Conservation (phyloP, 2,329 filamentous ascomycete species). For the Aspergillus piperis region DNA sequence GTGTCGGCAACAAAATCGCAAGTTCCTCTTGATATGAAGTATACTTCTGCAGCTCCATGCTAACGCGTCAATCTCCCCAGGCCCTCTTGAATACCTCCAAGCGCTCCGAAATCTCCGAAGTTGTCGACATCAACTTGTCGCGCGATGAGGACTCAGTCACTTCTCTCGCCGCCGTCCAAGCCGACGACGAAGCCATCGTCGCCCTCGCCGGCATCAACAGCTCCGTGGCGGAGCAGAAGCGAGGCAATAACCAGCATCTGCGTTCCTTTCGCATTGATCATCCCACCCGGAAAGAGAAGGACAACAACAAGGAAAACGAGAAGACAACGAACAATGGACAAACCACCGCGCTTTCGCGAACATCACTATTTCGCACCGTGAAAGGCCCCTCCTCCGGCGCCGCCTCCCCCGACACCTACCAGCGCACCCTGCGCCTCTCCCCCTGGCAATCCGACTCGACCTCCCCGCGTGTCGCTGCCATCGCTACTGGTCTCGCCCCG, state of each 20-base stretch:
- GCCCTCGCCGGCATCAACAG: slow-evolving; percentile 83
- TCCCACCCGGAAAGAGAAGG: slow-evolving; percentile 47
- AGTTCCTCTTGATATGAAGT: slow-evolving; percentile 28
- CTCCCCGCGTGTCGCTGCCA: slow-evolving; percentile 69
- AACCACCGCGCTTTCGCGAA: slow-evolving; percentile 52
- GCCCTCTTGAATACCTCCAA: slow-evolving; percentile 70
- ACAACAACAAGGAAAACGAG: slow-evolving; percentile 21
- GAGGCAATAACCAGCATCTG: slow-evolving; percentile 81
- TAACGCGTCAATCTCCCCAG: slow-evolving; percentile 43
- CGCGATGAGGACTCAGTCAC: slow-evolving; percentile 87
- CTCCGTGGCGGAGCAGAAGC: slow-evolving; percentile 67
- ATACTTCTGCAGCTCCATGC: background rate
- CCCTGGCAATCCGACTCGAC: slow-evolving; percentile 53
- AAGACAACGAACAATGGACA: slow-evolving; percentile 25
- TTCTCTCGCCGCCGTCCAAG: slow-evolving; percentile 71
- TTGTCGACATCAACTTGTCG: slow-evolving; percentile 74
- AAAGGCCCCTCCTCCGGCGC: slow-evolving; percentile 32
- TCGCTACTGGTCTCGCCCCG: slow-evolving; percentile 75
- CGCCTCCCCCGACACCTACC: slow-evolving; percentile 56
- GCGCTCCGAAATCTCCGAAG: slow-evolving; percentile 63
- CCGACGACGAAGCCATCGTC: slow-evolving; percentile 53
- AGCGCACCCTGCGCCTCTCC: slow-evolving; percentile 60
- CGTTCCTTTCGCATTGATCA: slow-evolving; percentile 69
- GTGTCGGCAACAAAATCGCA: slow-evolving; percentile 85
- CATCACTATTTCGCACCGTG: slow-evolving; percentile 52